A percentile compares a stretch with the other conserved stretches of the same genome.
phyloP scores from a whole-genome alignment of 345 rosid genomes.

The Hibiscus syriacus region DNA sequence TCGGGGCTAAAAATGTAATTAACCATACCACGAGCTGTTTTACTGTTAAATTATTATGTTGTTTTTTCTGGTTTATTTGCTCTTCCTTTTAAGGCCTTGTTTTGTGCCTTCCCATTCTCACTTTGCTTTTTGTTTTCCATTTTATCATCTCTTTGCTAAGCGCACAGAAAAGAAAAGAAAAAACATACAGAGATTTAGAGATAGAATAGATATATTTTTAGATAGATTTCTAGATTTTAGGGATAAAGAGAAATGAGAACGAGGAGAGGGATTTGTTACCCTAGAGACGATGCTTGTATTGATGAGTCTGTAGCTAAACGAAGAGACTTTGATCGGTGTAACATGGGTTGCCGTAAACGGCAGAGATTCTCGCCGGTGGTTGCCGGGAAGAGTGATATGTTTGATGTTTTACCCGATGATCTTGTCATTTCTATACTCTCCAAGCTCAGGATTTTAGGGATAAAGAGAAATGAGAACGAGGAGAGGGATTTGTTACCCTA shows the following conservation, averaged over 20 bases:
- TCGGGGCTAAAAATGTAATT: constrained; percentile 23
- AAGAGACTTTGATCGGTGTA: constrained; percentile 18
- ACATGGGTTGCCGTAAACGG: constrained; percentile 25
- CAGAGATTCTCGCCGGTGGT: constrained; percentile 26
- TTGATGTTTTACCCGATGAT: constrained; percentile 74
- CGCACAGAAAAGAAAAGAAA: background rate
- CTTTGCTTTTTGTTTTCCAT: constrained; percentile 12
- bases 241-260: constrained; percentile 37
- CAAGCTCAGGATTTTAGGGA: constrained; percentile 42
- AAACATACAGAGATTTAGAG: background rate
- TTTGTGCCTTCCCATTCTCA: constrained; percentile 18
- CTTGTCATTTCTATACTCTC: constrained; percentile 59
- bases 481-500: constrained; percentile 44
- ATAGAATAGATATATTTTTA: background rate
- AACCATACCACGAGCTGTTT: background rate
- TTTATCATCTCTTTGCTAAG: constrained; percentile 4
- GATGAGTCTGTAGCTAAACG: constrained; percentile 13
- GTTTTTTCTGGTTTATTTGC: constrained; percentile 6
- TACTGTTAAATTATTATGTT: background rate
- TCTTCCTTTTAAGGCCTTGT: background rate
- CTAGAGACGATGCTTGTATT: constrained; percentile 17
- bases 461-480: constrained; percentile 43
- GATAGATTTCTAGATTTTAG: background rate
- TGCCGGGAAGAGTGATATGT: constrained; percentile 25
- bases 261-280: constrained; percentile 46